phyloP scores from a whole-genome alignment of 2,329 filamentous ascomycete genomes.

The Venturia nashicola region DNA sequence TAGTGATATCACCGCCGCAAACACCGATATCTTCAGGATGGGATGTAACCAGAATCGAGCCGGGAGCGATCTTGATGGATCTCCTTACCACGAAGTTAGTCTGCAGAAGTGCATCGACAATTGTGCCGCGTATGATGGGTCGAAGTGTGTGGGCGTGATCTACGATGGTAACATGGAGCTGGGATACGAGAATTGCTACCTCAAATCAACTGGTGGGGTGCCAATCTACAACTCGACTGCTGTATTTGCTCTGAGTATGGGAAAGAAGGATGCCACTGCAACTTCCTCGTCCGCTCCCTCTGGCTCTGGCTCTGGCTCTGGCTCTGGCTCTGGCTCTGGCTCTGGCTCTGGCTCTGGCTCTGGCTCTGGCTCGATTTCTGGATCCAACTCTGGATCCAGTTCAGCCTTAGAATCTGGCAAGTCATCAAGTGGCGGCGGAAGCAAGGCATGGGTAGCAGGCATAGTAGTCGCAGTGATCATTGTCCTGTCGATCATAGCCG shows the following conservation, averaged over 20 bases:
- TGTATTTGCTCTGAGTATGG: neutral
- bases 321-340: too few relatives aligned
- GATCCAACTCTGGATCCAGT: neutral
- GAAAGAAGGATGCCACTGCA: neutral
- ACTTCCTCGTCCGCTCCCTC: neutral
- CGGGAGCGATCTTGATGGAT: neutral
- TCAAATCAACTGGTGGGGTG: neutral
- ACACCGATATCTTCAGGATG: neutral
- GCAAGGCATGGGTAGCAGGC: neutral
- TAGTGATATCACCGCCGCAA: neutral
- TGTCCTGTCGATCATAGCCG: neutral
- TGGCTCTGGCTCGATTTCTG: neutral
- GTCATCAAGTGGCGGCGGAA: neutral
- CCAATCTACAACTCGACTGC: neutral
- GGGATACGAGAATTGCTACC: constrained; percentile 4
- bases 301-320: neutral
- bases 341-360: neutral
- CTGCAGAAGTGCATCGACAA: neutral
- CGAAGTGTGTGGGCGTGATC: neutral
- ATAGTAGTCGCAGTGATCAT: neutral
- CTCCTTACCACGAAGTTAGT: neutral
- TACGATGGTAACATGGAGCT: neutral
- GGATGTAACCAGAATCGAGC: neutral
- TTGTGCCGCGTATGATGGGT: neutral
- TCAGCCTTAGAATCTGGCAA: neutral